A percentile compares a stretch with the other conserved stretches of the same genome.
Evolutionary conservation across 805 yeast genomes (phyloP).

Genomic region (Ogataea ramenticola): DNA sequence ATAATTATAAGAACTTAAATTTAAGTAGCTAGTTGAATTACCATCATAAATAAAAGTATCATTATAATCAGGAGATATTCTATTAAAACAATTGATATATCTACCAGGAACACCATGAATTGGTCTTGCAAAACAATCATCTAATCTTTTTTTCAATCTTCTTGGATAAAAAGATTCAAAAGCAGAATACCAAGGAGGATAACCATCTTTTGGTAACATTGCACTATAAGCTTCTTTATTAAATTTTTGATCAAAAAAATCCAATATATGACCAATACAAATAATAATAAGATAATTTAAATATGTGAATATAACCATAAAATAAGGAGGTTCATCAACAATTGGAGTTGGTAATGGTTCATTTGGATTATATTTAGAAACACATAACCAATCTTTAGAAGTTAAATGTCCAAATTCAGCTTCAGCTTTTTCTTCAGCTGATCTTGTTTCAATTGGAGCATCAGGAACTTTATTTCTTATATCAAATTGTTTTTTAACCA

Average conservation of each 20-base stretch:
- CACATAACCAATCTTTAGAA: slow-evolving; percentile 56
- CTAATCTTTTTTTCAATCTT: slow-evolving; percentile 82
- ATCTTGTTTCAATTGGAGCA: slow-evolving; percentile 22
- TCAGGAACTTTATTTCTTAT: slow-evolving; percentile 18
- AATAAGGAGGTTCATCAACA: slow-evolving; percentile 81
- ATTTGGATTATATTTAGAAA: slow-evolving; percentile 48
- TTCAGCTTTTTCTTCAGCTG: slow-evolving; percentile 36
- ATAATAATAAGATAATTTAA: slow-evolving; percentile 78
- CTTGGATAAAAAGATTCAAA: slow-evolving; percentile 92
- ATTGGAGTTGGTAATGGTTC: slow-evolving; percentile 56
- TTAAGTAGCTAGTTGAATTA: slow-evolving; percentile 66
- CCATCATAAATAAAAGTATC: slow-evolving; percentile 70
- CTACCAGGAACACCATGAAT: slow-evolving; percentile 98
- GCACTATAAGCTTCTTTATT: slow-evolving; percentile 58
- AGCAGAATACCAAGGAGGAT: slow-evolving; percentile 93
- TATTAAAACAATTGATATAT: slow-evolving; percentile 71
- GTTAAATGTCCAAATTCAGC: slow-evolving; percentile 70
- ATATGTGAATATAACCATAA: slow-evolving; percentile 73
- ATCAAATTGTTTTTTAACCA: neutral
- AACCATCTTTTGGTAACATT: slow-evolving; percentile 73
- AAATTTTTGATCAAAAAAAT: slow-evolving; percentile 75
- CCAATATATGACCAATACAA: slow-evolving; percentile 84
- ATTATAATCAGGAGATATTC: slow-evolving; percentile 61
- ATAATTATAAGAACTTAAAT: slow-evolving; percentile 86
- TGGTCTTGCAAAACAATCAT: slow-evolving; percentile 93